These are phyloP conservation scores for Barnettozyma californica DNA, from an alignment of 805 yeast genomes.

Conservation along the genomic window DNA sequence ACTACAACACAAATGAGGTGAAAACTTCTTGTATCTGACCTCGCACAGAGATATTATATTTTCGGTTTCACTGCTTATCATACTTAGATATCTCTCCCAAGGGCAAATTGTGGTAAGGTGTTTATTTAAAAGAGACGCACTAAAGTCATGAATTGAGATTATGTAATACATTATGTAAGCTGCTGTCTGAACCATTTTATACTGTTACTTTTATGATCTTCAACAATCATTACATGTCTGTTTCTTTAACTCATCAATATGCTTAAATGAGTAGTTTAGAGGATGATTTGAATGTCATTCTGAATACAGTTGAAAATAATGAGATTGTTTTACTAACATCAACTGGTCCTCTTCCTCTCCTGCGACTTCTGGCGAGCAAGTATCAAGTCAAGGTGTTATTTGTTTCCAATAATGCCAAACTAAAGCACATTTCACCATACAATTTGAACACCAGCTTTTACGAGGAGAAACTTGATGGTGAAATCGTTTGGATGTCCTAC, in stretches of 20 bases:
- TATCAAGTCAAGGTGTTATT: constrained; percentile 1
- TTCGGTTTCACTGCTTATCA: too few relatives aligned
- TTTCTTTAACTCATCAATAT: not conserved
- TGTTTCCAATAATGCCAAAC: constrained; percentile 1
- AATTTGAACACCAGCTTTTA: not conserved
- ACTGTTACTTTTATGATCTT: too few relatives aligned
- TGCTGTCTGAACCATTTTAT: not conserved
- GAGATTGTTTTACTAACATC: constrained; percentile 4
- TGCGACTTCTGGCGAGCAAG: constrained; percentile 2
- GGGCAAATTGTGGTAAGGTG: too few relatives aligned
- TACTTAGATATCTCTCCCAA: too few relatives aligned
- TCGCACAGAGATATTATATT: too few relatives aligned
- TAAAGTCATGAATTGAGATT: too few relatives aligned
- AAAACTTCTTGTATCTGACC: not conserved
- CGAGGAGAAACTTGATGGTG: not conserved
- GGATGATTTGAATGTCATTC: not conserved
- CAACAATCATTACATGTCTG: too few relatives aligned
- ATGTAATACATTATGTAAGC: too few relatives aligned
- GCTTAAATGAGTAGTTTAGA: constrained; percentile 3
- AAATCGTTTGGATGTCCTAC: constrained; percentile 3
- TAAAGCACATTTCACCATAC: constrained; percentile 1
- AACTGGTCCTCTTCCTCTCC: constrained; percentile 2
- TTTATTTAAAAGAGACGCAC: too few relatives aligned
- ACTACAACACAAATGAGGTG: not conserved
- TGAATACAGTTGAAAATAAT: constrained; percentile 1